Percentiles rank a stretch among this genome's conserved stretches.
These are phyloP conservation scores for Aspergillus vadensis DNA, from an alignment of 2,329 filamentous ascomycete genomes.

Conservation along the genomic window DNA sequence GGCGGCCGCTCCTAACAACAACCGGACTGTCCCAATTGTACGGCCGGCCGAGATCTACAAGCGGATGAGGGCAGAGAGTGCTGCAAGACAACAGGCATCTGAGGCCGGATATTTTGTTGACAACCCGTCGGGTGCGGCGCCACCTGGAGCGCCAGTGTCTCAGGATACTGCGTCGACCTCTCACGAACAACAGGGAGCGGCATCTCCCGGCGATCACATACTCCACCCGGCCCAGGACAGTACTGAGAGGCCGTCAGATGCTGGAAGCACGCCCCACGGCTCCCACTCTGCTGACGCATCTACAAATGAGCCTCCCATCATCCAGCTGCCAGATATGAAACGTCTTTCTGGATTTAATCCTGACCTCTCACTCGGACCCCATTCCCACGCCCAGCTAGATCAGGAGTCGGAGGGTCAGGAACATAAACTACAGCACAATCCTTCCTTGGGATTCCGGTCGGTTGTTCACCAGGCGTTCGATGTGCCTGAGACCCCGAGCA, in stretches of 20 bases:
- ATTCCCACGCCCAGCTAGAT: conserved; percentile 17
- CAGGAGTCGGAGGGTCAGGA: conserved; percentile 19
- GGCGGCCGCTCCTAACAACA: conserved; percentile 21
- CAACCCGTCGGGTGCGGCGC: conserved; percentile 47
- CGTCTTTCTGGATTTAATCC: conserved; percentile 45
- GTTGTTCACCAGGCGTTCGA: conserved; percentile 69
- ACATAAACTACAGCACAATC: conserved; percentile 52
- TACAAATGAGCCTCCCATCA: conserved; percentile 18
- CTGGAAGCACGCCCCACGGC: background rate
- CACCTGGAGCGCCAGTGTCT: conserved; percentile 1
- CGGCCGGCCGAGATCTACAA: conserved; percentile 77
- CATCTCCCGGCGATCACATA: conserved; percentile 7
- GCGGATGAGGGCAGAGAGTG: conserved; percentile 66
- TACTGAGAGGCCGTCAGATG: background rate
- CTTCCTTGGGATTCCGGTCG: conserved; percentile 58
- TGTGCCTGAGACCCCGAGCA: conserved; percentile 54
- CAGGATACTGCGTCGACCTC: background rate
- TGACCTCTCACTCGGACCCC: conserved; percentile 27
- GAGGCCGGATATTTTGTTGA: conserved; percentile 61
- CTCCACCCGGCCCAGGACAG: conserved; percentile 6
- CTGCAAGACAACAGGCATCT: conserved; percentile 53
- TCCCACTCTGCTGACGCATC: conserved; percentile 1
- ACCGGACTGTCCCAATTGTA: conserved; percentile 64
- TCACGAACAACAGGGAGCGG: background rate
- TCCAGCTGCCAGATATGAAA: conserved; percentile 46